phyloP scores from a whole-genome alignment of 2,329 filamentous ascomycete genomes.

The Fusarium compactum region DNA sequence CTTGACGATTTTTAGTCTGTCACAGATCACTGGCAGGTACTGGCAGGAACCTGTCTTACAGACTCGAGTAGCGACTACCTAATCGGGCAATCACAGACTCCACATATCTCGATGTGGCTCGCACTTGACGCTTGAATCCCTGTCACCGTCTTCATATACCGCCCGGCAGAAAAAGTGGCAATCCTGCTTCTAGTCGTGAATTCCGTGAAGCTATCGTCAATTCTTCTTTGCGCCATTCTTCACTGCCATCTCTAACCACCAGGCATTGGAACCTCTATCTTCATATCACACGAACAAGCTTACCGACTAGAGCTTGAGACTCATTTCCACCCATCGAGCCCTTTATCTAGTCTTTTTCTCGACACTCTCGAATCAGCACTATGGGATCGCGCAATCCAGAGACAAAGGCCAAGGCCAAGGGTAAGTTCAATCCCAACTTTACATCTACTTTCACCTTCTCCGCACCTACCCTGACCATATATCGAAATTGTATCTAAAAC shows the following conservation, averaged over 20 bases:
- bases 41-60: not conserved
- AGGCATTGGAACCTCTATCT: slow-evolving; percentile 1
- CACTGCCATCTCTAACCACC: slow-evolving; percentile 2
- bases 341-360: slow-evolving; percentile 1
- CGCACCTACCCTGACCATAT: no score
- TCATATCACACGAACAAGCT: not conserved
- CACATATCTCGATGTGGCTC: slow-evolving; percentile 2
- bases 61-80: slow-evolving; percentile 34
- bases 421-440: slow-evolving; percentile 7
- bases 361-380: slow-evolving; percentile 4
- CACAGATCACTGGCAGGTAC: not conserved
- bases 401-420: slow-evolving; percentile 35
- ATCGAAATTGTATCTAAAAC: not conserved
- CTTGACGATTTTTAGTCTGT: not conserved
- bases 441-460: not conserved
- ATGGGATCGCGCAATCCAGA: slow-evolving; percentile 30
- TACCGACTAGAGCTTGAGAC: no score
- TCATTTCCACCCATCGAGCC: not conserved
- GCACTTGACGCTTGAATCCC: slow-evolving; percentile 1
- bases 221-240: slow-evolving; percentile 23
- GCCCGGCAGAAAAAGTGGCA: slow-evolving; percentile 51
- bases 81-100: slow-evolving; percentile 36
- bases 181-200: slow-evolving; percentile 15
- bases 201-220: slow-evolving; percentile 37
- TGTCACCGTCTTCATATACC: slow-evolving; percentile 37